Base-by-base conservation (phyloP, 2,329 filamentous ascomycete genomes). In the Hypoxylon sp. region DNA sequence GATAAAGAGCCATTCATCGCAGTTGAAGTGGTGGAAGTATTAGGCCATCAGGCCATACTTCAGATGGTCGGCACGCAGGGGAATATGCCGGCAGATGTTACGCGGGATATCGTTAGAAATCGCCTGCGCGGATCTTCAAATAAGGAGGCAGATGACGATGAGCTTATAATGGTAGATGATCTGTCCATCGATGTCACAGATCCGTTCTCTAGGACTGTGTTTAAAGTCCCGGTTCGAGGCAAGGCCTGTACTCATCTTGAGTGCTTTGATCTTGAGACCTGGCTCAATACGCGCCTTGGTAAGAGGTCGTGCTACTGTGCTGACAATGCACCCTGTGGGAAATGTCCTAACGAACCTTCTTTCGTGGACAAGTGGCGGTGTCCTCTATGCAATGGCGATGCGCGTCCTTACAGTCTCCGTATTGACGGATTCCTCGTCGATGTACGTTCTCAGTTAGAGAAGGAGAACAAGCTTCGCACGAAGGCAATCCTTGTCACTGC, bases 181-280 rank as follows among this genome's bases (percentile, higher is more conserved):
- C 78, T 93, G 6, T 83, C 83, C 2, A 83, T 94, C 57, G 85
- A 89, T 64, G 79, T 94, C 12, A 81, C 87, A 0, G 90, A 93
- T 75, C 90, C 91, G 0, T 92, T 91, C 74, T 90, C 82, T 61
- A 81, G 85, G 1, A 80, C 74, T 11, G 84, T 96, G 9, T 94
- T 91, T 75, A 81, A 86, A 4, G 83, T 85, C 0, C 95, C 96
- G 0, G 92, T 90, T 1, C 90, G 94, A 27, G 89, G 93, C 25
- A 80, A 74, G 6, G 72, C 77, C 2, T 99, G 96, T 76, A 81
- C 82, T 23, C 95, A 99, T 75, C 81, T 90, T 34, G 93, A 97
- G 75, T 97, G 94, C 75, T 97, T 98, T 75, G 95, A 98, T 76
- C 87, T 97, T 6, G 86, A 91, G 19, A 94, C 87, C 0, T 98